Evolutionary conservation across 805 yeast species (phyloP), one percentile per base, ranked within the genome.

Genomic region (Candida sanyiensis): DNA sequence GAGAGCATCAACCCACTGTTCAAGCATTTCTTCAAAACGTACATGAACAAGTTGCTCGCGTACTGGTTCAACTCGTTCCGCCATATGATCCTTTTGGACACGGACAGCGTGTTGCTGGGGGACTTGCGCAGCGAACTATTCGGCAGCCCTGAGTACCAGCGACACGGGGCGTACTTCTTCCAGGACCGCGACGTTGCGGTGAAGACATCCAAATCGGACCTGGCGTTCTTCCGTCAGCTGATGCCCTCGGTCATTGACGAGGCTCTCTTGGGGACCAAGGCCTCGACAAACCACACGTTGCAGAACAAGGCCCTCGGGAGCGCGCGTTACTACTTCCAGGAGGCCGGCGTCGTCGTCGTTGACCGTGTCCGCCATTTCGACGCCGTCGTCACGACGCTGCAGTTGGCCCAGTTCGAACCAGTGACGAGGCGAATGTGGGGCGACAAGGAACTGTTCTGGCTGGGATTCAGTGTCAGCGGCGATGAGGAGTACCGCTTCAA

Each of bases 361-460:
- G 69, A 77, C 47, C 72, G 69, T 35, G 55, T 56, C 22, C 54
- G 61, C 19, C 81, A 78, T 49, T 74, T 75, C 41, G 51, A 60
- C 27, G 74, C 79, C 6, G 53, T 74, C 3, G 43, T 76, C n/a
- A 59, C 70, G 41, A 60, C 75, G 0, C 44, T 63, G 2, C 59
- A 62, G 28, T 38, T 68, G 37, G 65, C 64, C 40, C 47, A 66
- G 15, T 67, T 67, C 58, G 55, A 59, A 26, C 58, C 68, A 9
- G 63, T 67, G 13, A 55, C 64, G 1, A 61, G 69, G 1, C 69
- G 74, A 9, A 64, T 75, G 8, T 78, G 80, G 72, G 84, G 85
- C 15, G 85, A 80, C 46, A 78, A 79, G 45, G 86, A 80, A 50
- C 61, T 78, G 46, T 73, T 77, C 47, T 80, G 86, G 86, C 52